These are phyloP conservation scores for Monoraphidium neglectum DNA, from an alignment of 139 green algal genomes.

Conservation along the genomic window DNA sequence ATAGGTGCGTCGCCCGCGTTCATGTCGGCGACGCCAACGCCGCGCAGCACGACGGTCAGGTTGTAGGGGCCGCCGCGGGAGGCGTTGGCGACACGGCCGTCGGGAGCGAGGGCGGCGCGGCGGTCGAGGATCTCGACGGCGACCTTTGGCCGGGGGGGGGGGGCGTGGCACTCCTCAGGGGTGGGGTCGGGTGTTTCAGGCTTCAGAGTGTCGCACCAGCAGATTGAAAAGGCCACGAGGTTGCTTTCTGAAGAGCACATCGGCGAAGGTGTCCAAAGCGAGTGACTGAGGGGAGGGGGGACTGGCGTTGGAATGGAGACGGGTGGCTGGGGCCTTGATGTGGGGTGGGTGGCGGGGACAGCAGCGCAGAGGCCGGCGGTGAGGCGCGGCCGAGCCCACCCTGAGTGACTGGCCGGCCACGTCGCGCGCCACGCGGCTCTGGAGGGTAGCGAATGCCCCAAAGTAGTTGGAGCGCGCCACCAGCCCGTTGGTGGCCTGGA, in stretches of 20 bases:
- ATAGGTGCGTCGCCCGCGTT: slow-evolving; percentile 70
- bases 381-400: slow-evolving; percentile 65
- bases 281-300: no score
- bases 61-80: slow-evolving; percentile 71
- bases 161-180: no score
- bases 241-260: no score
- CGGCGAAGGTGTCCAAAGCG: no score
- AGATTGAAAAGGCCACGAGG: no score
- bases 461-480: slow-evolving; percentile 63
- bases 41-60: slow-evolving; percentile 70
- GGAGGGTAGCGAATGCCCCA: slow-evolving; percentile 70
- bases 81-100: not conserved
- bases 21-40: slow-evolving; percentile 73
- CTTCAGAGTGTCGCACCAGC: no score
- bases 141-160: no score
- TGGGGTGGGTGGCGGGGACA: no score
- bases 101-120: no score
- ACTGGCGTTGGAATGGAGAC: no score
- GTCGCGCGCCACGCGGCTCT: slow-evolving; percentile 63
- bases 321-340: no score
- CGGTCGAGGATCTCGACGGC: slow-evolving; percentile 13
- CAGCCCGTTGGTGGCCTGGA: slow-evolving; percentile 68
- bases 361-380: slow-evolving; percentile 48
- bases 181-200: no score
- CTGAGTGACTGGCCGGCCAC: slow-evolving; percentile 75